These are phyloP conservation scores for Tolypocladium tropicale DNA, from an alignment of 2,329 filamentous ascomycete species.

Conservation along the genomic window DNA sequence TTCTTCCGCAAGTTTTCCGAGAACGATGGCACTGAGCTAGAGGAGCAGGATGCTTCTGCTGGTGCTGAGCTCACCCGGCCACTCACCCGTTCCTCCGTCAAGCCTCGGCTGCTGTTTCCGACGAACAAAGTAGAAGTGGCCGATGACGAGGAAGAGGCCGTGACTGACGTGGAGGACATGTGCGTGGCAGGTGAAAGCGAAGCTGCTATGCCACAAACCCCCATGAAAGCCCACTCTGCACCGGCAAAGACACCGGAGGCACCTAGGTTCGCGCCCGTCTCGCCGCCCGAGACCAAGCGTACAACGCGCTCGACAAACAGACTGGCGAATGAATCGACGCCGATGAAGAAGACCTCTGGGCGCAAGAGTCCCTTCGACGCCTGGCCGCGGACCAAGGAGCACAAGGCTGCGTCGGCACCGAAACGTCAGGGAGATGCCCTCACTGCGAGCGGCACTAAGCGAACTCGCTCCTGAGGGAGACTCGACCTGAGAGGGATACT, in stretches of 20 bases:
- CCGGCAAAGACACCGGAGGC: slow-evolving; percentile 39
- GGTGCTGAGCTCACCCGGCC: slow-evolving; percentile 29
- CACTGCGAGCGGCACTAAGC: slow-evolving; percentile 20
- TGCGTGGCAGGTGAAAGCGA: slow-evolving; percentile 16
- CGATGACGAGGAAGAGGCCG: slow-evolving; percentile 48
- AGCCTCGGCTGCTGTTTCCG: slow-evolving; percentile 63
- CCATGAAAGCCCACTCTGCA: slow-evolving; percentile 21
- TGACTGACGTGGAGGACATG: slow-evolving; percentile 45
- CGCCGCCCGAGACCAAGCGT: slow-evolving; percentile 53
- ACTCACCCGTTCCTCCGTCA: slow-evolving; percentile 57
- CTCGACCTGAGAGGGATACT: background rate
- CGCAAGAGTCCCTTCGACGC: slow-evolving; percentile 52
- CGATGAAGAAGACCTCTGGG: slow-evolving; percentile 25
- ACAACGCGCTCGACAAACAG: slow-evolving; percentile 47
- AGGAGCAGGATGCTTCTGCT: slow-evolving; percentile 20
- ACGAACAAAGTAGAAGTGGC: slow-evolving; percentile 32
- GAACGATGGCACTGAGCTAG: slow-evolving; percentile 16
- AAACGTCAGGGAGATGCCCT: slow-evolving; percentile 31
- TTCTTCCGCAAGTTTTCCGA: slow-evolving; percentile 60
- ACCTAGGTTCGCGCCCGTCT: slow-evolving; percentile 44
- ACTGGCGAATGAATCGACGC: slow-evolving; percentile 30
- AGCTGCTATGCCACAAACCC: slow-evolving; percentile 19
- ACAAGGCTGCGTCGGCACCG: slow-evolving; percentile 27
- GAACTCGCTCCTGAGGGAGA: slow-evolving; percentile 20
- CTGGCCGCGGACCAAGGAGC: slow-evolving; percentile 57